Conservation (phyloP, 495 filamentous ascomycete species). For the Penicillium samsonianum region DNA sequence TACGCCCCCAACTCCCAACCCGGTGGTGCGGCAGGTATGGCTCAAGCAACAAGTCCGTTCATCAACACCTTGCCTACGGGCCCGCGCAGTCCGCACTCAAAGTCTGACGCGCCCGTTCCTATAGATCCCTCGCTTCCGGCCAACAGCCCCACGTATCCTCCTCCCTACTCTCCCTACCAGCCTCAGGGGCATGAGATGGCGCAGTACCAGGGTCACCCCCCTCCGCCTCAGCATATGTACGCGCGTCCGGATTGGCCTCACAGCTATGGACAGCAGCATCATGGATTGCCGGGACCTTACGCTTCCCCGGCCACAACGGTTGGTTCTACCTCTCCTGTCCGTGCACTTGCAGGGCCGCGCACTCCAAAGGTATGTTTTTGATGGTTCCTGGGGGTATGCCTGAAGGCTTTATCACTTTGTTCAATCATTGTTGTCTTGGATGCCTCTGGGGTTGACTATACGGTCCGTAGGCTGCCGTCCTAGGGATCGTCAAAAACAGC, state of each 20-base stretch:
- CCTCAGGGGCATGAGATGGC: slow-evolving; percentile 79
- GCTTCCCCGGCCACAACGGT: slow-evolving; percentile 60
- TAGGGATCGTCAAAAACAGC: slow-evolving; percentile 38
- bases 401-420: slow-evolving; percentile 29
- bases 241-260: slow-evolving; percentile 81
- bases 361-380: slow-evolving; percentile 71
- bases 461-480: slow-evolving; percentile 22
- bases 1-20: slow-evolving; percentile 73
- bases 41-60: slow-evolving; percentile 97
- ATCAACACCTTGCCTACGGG: slow-evolving; percentile 68
- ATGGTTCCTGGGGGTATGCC: slow-evolving; percentile 38
- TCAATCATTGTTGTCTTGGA: slow-evolving; percentile 37
- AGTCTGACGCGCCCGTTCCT: slow-evolving; percentile 94
- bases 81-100: slow-evolving; percentile 65
- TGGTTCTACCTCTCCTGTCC: slow-evolving; percentile 54
- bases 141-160: slow-evolving; percentile 86
- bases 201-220: slow-evolving; percentile 60
- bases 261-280: slow-evolving; percentile 66
- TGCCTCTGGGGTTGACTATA: slow-evolving; percentile 24
- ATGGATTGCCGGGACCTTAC: slow-evolving; percentile 64
- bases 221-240: slow-evolving; percentile 67
- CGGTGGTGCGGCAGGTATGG: slow-evolving; percentile 85
- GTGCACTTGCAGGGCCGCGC: slow-evolving; percentile 61
- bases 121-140: slow-evolving; percentile 98
- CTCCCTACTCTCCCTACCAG: slow-evolving; percentile 83